phyloP scores from a whole-genome alignment of 169 alveolate species.

The Plasmodium blacklocki region DNA sequence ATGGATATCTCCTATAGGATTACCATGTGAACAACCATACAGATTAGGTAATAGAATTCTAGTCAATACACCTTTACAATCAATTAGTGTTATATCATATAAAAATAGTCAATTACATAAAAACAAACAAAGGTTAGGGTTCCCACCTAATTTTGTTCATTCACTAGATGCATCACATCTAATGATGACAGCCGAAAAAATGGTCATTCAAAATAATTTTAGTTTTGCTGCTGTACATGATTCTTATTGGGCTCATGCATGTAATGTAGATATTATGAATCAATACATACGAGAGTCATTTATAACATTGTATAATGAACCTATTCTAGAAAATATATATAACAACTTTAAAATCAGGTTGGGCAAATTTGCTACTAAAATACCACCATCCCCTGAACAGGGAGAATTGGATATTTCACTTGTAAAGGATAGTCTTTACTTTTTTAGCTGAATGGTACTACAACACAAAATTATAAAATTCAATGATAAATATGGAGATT shows the following conservation, averaged over 20 bases:
- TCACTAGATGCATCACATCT: slow-evolving; percentile 97
- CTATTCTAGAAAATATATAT: slow-evolving; percentile 91
- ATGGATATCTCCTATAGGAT: slow-evolving; percentile 96
- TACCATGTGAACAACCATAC: slow-evolving; percentile 97
- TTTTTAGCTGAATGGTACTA: slow-evolving; percentile 73
- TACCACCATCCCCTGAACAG: slow-evolving; percentile 87
- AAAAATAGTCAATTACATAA: slow-evolving; percentile 82
- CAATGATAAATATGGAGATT: background rate
- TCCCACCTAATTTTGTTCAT: slow-evolving; percentile 98
- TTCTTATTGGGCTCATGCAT: slow-evolving; percentile 97
- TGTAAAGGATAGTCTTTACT: slow-evolving; percentile 80
- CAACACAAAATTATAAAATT: too few relatives aligned
- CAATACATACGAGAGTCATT: slow-evolving; percentile 90
- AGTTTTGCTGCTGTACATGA: slow-evolving; percentile 98
- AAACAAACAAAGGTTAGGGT: slow-evolving; percentile 94
- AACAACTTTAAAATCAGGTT: slow-evolving; percentile 86
- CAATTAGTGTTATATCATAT: slow-evolving; percentile 85
- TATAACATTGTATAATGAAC: slow-evolving; percentile 90
- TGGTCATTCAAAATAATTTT: slow-evolving; percentile 82
- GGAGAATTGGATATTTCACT: slow-evolving; percentile 85
- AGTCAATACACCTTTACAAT: slow-evolving; percentile 90
- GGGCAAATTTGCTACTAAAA: slow-evolving; percentile 77
- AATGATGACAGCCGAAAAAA: slow-evolving; percentile 94
- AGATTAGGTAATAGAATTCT: slow-evolving; percentile 85
- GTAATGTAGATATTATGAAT: slow-evolving; percentile 92